Evolutionary conservation across 768 basidiomycete species (phyloP), one percentile per base, ranked within the genome.

Genomic region (Rhizopogon rudus): DNA sequence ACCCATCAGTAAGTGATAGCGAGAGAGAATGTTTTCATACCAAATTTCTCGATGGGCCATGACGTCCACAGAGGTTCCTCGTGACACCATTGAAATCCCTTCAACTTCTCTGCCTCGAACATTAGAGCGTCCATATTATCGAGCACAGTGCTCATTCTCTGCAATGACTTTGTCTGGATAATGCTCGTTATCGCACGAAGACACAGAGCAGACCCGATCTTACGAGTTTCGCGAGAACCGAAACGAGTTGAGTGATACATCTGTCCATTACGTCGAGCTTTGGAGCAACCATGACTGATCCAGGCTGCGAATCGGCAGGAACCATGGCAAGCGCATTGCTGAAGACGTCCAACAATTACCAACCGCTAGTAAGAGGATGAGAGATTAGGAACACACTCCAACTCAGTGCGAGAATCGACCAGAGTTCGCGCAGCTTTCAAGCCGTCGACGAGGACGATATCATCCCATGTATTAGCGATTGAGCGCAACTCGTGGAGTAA

Each of bases 21-120:
- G 28, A 22, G 45, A 17, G 16, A 6, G 8, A 1, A 52, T 16
- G 17, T 16, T 14, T 16, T 44, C 44, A 13, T 56, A 88, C 91
- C 87, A 54, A 93, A 91, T 68, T 81, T 87, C 61, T 88, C 86
- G 28, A 92, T 70, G 0, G 91, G 75, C 91, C 91, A 93, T 10
- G 90, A 91, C 25, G 81, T 71, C 91, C 91, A 93, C 43, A 93
- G 72, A 1, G 88, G 84, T 57, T 91, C 87, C 59, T 81, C 74
- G 12, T 78, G 76, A 2, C 81, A 84, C 85, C 87, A 91, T 57
- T 76, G 72, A 73, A 81, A 84, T 0, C 91, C 89, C 67, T 88
- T 91, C 14, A 72, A 68, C 66, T 80, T 88, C 62, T 83, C 79
- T 2, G 88, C 88, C 42, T 93, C 91, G 29, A 79, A 71, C 12